phyloP scores from a whole-genome alignment of 78 protist species.

The Tieghemostelium lacteum region DNA sequence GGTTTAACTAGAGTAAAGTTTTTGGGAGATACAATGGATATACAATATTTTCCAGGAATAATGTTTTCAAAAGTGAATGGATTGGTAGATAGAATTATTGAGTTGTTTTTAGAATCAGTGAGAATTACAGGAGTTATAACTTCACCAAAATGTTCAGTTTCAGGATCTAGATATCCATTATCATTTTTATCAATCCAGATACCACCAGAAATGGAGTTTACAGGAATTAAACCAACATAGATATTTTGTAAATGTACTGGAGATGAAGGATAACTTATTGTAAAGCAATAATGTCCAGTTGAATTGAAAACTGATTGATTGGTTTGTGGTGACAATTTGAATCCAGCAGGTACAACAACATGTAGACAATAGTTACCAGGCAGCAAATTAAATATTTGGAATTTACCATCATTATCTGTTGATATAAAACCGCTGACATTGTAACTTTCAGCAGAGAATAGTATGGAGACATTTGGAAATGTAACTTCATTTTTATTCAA shows the following conservation, averaged over 20 bases:
- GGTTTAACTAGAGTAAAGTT: conserved; percentile 11
- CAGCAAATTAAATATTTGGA: conserved; percentile 1
- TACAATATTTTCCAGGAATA: conserved; percentile 22
- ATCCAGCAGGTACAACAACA: neutral
- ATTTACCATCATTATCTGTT: conserved; percentile 38
- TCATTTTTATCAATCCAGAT: conserved; percentile 17
- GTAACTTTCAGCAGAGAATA: neutral
- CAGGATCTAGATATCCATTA: conserved; percentile 13
- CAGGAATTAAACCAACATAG: neutral
- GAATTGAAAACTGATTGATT: neutral
- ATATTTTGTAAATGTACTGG: neutral
- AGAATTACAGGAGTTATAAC: neutral
- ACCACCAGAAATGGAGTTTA: neutral
- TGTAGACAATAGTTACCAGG: conserved; percentile 14
- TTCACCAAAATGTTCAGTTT: neutral
- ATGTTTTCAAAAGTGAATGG: neutral
- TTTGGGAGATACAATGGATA: neutral
- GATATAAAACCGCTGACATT: neutral
- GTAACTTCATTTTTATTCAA: neutral
- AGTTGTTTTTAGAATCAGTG: too few species aligned
- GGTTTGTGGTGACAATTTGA: neutral
- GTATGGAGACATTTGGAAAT: neutral
- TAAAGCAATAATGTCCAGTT: conserved; percentile 1
- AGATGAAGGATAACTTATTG: too few species aligned
- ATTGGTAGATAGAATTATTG: neutral